Base-by-base conservation (phyloP, 306 rosid species). In the Bauhinia variegata region DNA sequence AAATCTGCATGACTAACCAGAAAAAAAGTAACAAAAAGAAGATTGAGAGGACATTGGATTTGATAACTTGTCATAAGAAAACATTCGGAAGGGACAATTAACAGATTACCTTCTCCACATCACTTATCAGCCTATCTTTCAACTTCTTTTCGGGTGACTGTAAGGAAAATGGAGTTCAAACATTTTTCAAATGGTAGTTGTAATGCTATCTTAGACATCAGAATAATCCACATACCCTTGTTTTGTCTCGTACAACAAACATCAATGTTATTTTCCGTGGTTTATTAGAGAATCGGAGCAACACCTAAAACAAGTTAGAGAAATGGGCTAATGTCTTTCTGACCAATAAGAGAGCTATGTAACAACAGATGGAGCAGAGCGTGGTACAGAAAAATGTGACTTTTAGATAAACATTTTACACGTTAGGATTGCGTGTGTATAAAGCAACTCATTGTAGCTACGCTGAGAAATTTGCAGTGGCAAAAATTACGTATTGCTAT, bases 241-340 rank as follows among this genome's bases (percentile, higher is more conserved):
- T 23, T 23, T 23, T 23, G 28, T 23, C 28, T 1, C 28, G 28
- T 23, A 23, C 28, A 23, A 23, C 28, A 23, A 23, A 23, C 89
- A 84, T 73, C 54, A 84, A 39, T 17, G 89, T 84, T 7, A 86
- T 84, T 76, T 81, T 84, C 8, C 89, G 86, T 10, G 89, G 89
- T 2, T 23, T 23, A 73, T 86, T 84, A 54, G 81, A 84, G 66
- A 84, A 70, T 64, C 89, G 75, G 86, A 84, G 81, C 89, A 84
- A 78, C 75, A 81, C 89, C 89, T 84, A 70, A 30, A 17, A 41
- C 48, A 16, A 38, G 11, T 5, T 5, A 54, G 6, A 46, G n/a
- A 34, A 75, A 5, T 23, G 28, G 1, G 28, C n/a, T n/a, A n/a
- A n/a, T 23, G 28, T 23, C 2, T 23, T 2, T 23, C 28, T 23